phyloP scores from a whole-genome alignment of 208 protist species.

The Wallacemonas sp. region DNA sequence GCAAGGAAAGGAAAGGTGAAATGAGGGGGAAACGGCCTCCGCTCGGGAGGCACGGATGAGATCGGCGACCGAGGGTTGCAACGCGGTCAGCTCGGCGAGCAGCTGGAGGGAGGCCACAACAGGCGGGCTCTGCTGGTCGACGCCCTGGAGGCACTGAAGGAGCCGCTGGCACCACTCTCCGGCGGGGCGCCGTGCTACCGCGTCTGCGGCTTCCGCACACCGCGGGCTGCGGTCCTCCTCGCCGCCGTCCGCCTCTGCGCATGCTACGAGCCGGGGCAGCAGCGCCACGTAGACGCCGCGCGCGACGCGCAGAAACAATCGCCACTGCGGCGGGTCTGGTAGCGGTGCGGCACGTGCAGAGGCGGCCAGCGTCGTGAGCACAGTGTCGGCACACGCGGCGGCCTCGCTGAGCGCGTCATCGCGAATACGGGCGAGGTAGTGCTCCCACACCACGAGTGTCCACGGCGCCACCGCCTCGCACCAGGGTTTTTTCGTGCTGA shows the following conservation, averaged over 20 bases:
- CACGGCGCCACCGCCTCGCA: neutral
- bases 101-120: neutral
- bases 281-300: neutral
- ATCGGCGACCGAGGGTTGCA: constrained; percentile 4
- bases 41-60: too few species aligned
- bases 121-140: neutral
- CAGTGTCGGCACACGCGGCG: neutral
- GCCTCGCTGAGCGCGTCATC: neutral
- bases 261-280: constrained; percentile 1
- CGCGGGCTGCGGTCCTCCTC: neutral
- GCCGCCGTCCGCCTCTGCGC: neutral
- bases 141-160: neutral
- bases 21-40: neutral
- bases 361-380: neutral
- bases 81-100: neutral
- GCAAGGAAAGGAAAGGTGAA: constrained; percentile 1
- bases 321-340: neutral
- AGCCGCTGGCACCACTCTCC: constrained; percentile 12
- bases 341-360: neutral
- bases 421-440: neutral
- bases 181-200: neutral
- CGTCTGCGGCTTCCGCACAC: neutral
- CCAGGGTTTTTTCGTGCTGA: neutral
- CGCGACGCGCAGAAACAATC: neutral
- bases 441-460: constrained; percentile 2